Evolutionary conservation across 164 flowering plant genomes (phyloP), one percentile per base, ranked within the genome.

Genomic region (Aristolochia fimbriata): DNA sequence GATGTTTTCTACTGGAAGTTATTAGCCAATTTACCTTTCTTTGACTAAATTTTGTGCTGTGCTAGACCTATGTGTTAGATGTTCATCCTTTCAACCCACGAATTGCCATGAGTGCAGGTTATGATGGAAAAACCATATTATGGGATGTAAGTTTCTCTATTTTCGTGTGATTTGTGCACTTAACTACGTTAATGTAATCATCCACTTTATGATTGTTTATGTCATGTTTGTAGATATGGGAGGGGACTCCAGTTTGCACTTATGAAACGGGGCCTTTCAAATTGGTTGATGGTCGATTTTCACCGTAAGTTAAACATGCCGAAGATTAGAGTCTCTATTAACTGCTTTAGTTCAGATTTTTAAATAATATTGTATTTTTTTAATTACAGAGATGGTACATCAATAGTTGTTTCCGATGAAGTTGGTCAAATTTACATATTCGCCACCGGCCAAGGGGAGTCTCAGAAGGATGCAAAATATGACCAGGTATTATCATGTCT

Each of bases 61-160:
- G 60, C 54, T 66, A 93, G 99, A 88, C 97, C 22, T 94, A 94
- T 78, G 97, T 94, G 70, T 73, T 94, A 73, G 99, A 94, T 79
- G 97, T 88, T 62, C 99, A 94, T 77, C 99, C 99, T 70, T 91
- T 91, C 70, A 88, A 94, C 69, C 99, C 99, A 12, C 78, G 99
- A 65, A 91, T 94, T 51, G 99, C 99, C 63, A 94, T 94, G 99
- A 94, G 97, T 78, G 96, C 99, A 72, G 99, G 99, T 23, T 94
- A 94, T 78, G 99, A 94, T 79, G 99, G 99, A 59, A 91, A 81
- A 70, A 88, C 88, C 46, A 91, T 94, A 60, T 71, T 94, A 9
- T 94, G 99, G 99, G 99, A 94, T 83, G 99, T 94, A 65, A 91
- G 99, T 84, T n/a, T 63, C 68, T 55, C 21, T 43, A 58, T 63